These are phyloP conservation scores for Phytophthora megakarya DNA, from an alignment of 352 stramenopile species.

Conservation along the genomic window DNA sequence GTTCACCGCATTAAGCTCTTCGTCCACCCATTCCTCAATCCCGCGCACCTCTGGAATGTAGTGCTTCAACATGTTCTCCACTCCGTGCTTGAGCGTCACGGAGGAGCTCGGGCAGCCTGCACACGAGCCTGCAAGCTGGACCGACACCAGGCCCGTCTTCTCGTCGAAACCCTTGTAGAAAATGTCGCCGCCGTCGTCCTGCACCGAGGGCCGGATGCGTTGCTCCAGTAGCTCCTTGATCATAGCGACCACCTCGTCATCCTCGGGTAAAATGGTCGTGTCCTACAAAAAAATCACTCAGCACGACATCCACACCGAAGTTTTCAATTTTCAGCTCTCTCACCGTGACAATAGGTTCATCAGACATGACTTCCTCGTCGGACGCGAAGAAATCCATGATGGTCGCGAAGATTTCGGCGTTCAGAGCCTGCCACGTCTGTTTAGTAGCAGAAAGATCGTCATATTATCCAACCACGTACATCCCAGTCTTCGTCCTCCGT, in stretches of 20 bases:
- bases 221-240: slow-evolving; percentile 99
- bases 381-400: slow-evolving; percentile 98
- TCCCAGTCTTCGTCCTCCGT: slow-evolving; percentile 94
- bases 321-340: neutral
- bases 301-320: neutral
- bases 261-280: slow-evolving; percentile 95
- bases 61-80: slow-evolving; percentile 99
- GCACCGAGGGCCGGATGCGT: slow-evolving; percentile 97
- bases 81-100: slow-evolving; percentile 99
- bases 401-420: slow-evolving; percentile 94
- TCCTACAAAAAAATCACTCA: slow-evolving; percentile 43
- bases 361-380: slow-evolving; percentile 89
- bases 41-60: slow-evolving; percentile 98
- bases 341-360: slow-evolving; percentile 83
- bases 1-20: slow-evolving; percentile 79
- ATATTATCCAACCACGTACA: slow-evolving; percentile 49
- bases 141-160: slow-evolving; percentile 89
- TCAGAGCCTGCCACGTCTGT: slow-evolving; percentile 60
- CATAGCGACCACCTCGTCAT: slow-evolving; percentile 98
- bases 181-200: slow-evolving; percentile 99
- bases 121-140: slow-evolving; percentile 95
- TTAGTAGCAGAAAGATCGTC: slow-evolving; percentile 1
- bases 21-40: slow-evolving; percentile 83
- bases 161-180: slow-evolving; percentile 98
- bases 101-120: slow-evolving; percentile 97